Percentiles rank a stretch among this genome's conserved stretches.
phyloP scores from a whole-genome alignment of 2,329 filamentous ascomycete species.

The Graphilbum sp. region DNA sequence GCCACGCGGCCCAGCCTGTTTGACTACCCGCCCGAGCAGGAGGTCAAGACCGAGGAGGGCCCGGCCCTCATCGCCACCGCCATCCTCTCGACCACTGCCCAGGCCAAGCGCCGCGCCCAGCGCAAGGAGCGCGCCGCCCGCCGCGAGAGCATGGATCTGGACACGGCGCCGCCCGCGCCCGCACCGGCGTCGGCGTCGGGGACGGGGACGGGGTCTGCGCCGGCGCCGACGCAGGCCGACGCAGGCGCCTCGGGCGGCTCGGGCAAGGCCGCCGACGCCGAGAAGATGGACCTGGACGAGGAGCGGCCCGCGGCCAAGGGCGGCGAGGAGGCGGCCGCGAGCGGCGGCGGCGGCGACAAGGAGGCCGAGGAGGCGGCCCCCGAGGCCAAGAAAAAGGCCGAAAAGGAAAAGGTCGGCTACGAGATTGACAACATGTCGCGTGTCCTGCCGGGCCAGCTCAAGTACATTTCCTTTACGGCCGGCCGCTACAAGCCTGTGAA shows the following conservation, averaged over 20 bases:
- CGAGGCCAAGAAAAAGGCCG: constrained; percentile 68
- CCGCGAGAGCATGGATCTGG: constrained; percentile 90
- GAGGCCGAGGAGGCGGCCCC: constrained; percentile 32
- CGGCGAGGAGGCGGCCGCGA: constrained; percentile 44
- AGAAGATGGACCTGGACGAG: constrained; percentile 81
- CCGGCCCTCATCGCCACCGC: constrained; percentile 90
- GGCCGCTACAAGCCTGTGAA: constrained; percentile 84
- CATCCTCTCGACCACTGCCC: constrained; percentile 87
- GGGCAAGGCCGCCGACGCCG: constrained; percentile 18
- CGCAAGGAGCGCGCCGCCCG: constrained; percentile 85
- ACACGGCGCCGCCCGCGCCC: too few species aligned
- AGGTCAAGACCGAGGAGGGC: constrained; percentile 86
- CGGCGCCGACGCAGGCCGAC: constrained; percentile 18
- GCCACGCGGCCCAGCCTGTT: constrained; percentile 90
- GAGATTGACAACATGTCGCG: constrained; percentile 95
- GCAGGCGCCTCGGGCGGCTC: background rate
- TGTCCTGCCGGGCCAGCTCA: constrained; percentile 81
- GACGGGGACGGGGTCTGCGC: too few species aligned
- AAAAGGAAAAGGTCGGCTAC: constrained; percentile 94
- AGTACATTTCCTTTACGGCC: constrained; percentile 85
- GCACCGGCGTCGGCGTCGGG: too few species aligned
- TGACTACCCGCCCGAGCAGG: constrained; percentile 93
- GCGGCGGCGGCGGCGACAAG: constrained; percentile 37
- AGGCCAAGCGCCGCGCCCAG: constrained; percentile 86
- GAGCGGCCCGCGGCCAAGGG: constrained; percentile 35